Evolutionary conservation across 768 basidiomycete species (phyloP), one percentile per base, ranked within the genome.

Genomic region (Lactarius hengduanensis): DNA sequence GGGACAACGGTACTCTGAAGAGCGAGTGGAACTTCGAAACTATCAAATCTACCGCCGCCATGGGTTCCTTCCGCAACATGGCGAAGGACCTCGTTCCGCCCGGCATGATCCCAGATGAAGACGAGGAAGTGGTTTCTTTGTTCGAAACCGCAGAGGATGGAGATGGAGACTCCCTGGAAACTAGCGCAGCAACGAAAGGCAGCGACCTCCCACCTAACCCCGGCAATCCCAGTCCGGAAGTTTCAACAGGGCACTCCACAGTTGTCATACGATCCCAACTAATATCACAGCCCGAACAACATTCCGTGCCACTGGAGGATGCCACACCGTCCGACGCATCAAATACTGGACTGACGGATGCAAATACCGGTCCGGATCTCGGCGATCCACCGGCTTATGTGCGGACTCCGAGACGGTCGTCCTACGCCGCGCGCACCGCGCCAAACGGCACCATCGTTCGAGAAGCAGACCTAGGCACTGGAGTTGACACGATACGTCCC

Each of bases 21-120:
- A 95, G 91, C 73, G 94, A 94, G 69, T 98, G 96, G 97, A 93
- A 91, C 75, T 98, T 98, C 74, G 95, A 95, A 72, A 96, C 93
- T 2, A 80, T 94, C 71, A 87, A 82, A 66, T 83, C 89, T 5
- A 79, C 84, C 10, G 82, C 86, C 34, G 86, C 88, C 4, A 90
- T 92, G 86, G 91, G 90, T 50, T 88, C 91, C 3, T 86, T 89
- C 73, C 84, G 87, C 59, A 88, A 84, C 64, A 87, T 89, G 80
- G 82, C 87, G 9, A 86, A 83, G 71, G 90, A 92, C 72, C 77
- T 91, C 28, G 80, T 84, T 77, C 83, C 84, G 34, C 72, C 73
- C 11, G 77, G 80, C 4, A 84, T 83, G 59, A 85, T 86, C 77
- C 83, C 83, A 16, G 77, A 80, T 45, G 87, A 87, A 63, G 84